Base-by-base conservation (phyloP, 1,139 yeast species). In the Saccharomyces hybrid region DNA sequence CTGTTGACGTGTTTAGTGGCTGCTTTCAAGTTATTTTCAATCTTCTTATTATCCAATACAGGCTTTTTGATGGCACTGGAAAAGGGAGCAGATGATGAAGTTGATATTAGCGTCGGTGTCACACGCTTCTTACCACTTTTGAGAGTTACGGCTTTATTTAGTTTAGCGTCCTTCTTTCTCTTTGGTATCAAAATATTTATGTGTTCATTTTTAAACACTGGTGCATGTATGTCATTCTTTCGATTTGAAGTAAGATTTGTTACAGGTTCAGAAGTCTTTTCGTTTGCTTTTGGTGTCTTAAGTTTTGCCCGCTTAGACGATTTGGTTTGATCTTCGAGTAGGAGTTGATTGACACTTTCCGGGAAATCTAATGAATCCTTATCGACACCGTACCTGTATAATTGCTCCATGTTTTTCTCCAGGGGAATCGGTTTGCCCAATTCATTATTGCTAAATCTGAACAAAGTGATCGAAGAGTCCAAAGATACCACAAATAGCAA, bases 381-480 rank as follows among this genome's bases (percentile, higher is more conserved):
- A 60, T 88, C 96, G 2, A 88, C 91, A 57, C 99, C 99, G 67
- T 87, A 93, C 60, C 90, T 78, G 59, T 85, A 83, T 56, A 93
- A 76, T 57, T 86, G 88, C 50, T 79, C 77, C 57, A 81, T 84
- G 57, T 86, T 83, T 55, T 81, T 86, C 47, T 81, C 88, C 26
- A 76, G 59, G 11, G 93, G 82, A 1, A 88, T 81, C 2, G 83
- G 82, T 41, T 72, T 74, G 2, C 99, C 99, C 34, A 93, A 73
- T 65, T 93, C 99, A 44, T 79, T 76, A 1, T 72, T 70, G 25
- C 82, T 90, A 68, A 93, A 93, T 8, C 74, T 64, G 0, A 89
- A 75, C n/a, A 84, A 80, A 0, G 90, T 77, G 6, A 93, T 84
- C 0, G 90, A 77, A 1, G 99, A 97, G 70, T 93, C 98, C 49